A percentile compares a stretch with the other conserved stretches of the same genome.
Evolutionary conservation across 805 yeast species (phyloP).

Genomic region (Cyberlindnera bimundalis): DNA sequence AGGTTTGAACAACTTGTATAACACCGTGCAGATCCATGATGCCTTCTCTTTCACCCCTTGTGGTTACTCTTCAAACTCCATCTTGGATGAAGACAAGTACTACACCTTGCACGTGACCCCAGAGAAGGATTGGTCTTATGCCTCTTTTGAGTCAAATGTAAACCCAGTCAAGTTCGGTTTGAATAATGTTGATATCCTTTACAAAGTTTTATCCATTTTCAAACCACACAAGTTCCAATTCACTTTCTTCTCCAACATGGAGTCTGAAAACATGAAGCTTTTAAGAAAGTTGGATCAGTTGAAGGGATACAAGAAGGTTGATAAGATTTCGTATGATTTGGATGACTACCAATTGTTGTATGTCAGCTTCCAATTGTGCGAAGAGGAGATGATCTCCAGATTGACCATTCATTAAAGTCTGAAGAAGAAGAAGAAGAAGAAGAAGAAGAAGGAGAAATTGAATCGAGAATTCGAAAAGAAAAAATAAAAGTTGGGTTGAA

Average conservation of each 20-base stretch:
- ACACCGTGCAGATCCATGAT: constrained; percentile 56
- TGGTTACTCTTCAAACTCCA: constrained; percentile 88
- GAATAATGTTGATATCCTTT: constrained; percentile 52
- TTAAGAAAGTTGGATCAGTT: constrained; percentile 31
- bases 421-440: constrained; percentile 3
- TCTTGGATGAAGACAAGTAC: constrained; percentile 58
- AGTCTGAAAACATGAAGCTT: constrained; percentile 35
- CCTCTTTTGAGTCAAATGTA: constrained; percentile 90
- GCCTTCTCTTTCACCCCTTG: constrained; percentile 92
- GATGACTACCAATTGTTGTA: constrained; percentile 71
- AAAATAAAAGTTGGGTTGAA: constrained; percentile 14
- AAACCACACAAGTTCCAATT: constrained; percentile 73
- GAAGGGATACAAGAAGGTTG: constrained; percentile 56
- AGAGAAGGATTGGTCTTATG: constrained; percentile 91
- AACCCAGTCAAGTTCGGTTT: constrained; percentile 40
- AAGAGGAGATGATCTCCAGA: constrained; percentile 20
- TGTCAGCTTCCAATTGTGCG: constrained; percentile 51
- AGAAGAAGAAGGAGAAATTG: constrained; percentile 8
- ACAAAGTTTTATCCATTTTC: constrained; percentile 59
- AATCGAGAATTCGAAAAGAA: constrained; percentile 17
- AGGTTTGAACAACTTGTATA: constrained; percentile 60
- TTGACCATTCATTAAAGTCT: constrained; percentile 10
- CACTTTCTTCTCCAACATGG: constrained; percentile 41
- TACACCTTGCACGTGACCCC: constrained; percentile 94
- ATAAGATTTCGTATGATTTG: constrained; percentile 70